Conservation (phyloP, 495 filamentous ascomycete species). For the Pyrenula massariospora region DNA sequence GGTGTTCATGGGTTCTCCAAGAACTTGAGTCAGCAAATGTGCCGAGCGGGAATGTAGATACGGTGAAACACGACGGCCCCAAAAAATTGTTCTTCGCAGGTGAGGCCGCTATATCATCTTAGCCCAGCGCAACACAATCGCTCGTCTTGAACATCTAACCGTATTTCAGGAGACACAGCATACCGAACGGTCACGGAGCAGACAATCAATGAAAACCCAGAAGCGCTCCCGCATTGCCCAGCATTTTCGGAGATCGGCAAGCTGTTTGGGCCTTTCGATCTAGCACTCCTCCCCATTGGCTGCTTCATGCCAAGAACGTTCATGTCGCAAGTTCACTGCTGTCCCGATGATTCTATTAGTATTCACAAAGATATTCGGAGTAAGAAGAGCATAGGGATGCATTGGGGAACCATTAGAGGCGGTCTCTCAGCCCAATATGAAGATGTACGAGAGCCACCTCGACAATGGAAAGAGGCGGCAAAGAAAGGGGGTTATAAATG, state of each 20-base stretch:
- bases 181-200: slow-evolving; percentile 18
- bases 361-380: slow-evolving; percentile 26
- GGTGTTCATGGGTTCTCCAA: slow-evolving; percentile 42
- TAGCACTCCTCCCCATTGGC: slow-evolving; percentile 30
- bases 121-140: too few relatives aligned
- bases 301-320: slow-evolving; percentile 20
- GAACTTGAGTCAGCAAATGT: not conserved
- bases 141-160: too few relatives aligned
- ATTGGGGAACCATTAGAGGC: slow-evolving; percentile 28
- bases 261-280: slow-evolving; percentile 24
- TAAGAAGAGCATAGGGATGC: slow-evolving; percentile 30
- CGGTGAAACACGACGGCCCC: not conserved
- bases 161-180: slow-evolving; percentile 21
- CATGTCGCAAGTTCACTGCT: slow-evolving; percentile 23
- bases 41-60: not conserved
- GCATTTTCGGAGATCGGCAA: slow-evolving; percentile 24
- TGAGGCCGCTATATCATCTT: not conserved
- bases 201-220: slow-evolving; percentile 10
- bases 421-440: slow-evolving; percentile 25
- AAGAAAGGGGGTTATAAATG: slow-evolving; percentile 21
- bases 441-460: slow-evolving; percentile 25
- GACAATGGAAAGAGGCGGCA: slow-evolving; percentile 20
- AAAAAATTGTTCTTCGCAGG: slow-evolving; percentile 6
- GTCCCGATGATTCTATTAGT: slow-evolving; percentile 23
- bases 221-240: slow-evolving; percentile 16